Evolutionary conservation across 2,329 filamentous ascomycete genomes (phyloP).

Genomic region (Xylaria sp.): DNA sequence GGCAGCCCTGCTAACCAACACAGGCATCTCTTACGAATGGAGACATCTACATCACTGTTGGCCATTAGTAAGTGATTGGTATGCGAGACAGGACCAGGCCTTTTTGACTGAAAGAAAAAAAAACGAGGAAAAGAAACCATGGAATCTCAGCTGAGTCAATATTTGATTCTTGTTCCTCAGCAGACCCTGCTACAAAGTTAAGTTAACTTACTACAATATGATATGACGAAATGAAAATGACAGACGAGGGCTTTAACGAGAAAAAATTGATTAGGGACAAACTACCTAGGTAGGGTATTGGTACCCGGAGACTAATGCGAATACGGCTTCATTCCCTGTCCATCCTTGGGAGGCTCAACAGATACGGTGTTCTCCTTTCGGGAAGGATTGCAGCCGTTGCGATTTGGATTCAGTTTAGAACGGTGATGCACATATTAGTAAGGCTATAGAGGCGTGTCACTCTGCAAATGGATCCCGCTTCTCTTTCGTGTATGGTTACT

Average conservation of each 20-base stretch:
- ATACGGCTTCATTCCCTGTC: conserved; percentile 28
- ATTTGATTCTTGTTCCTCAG: conserved; percentile 3
- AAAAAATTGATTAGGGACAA: neutral
- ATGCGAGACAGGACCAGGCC: conserved; percentile 12
- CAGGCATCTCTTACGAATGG: conserved; percentile 25
- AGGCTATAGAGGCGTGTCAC: conserved; percentile 29
- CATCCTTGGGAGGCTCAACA: conserved; percentile 35
- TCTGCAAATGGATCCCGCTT: conserved; percentile 22
- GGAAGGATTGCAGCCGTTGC: conserved; percentile 33
- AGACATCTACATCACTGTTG: conserved; percentile 21
- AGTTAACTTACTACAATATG: conserved; percentile 11
- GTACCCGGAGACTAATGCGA: conserved; percentile 5
- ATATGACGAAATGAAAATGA: neutral
- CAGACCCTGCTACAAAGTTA: neutral
- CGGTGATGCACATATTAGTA: conserved; percentile 30
- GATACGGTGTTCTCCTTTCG: conserved; percentile 20
- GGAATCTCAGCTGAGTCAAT: conserved; percentile 26
- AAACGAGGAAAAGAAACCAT: conserved; percentile 19
- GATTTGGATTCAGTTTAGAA: conserved; percentile 20
- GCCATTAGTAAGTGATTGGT: conserved; percentile 32
- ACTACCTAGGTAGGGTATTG: neutral
- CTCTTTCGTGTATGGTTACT: conserved; percentile 11
- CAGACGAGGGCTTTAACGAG: neutral
- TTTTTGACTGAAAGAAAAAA: neutral
- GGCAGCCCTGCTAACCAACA: neutral